Evolutionary conservation across 2,329 filamentous ascomycete genomes (phyloP).

Genomic region (Trichoderma aggressivum): DNA sequence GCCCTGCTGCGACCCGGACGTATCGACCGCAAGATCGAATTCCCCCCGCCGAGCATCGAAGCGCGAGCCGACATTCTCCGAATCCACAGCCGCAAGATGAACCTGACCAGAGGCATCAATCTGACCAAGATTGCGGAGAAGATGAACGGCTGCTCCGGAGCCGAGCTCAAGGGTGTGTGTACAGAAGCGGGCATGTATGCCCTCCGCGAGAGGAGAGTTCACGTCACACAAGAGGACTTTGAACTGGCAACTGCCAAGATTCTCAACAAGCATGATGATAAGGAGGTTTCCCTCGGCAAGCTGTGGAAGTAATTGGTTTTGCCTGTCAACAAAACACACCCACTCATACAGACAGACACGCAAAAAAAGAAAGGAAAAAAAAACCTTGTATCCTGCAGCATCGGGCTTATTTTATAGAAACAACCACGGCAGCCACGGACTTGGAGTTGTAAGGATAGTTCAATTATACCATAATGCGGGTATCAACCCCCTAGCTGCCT

Average conservation of each 20-base stretch:
- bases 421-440: slow-evolving; percentile 27
- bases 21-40: slow-evolving; percentile 98
- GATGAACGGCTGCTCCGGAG: slow-evolving; percentile 98
- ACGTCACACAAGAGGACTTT: slow-evolving; percentile 98
- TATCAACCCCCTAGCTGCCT: slow-evolving; percentile 6
- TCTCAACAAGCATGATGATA: slow-evolving; percentile 98
- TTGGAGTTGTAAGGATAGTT: slow-evolving; percentile 35
- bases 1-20: slow-evolving; percentile 92
- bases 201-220: slow-evolving; percentile 87
- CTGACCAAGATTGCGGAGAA: slow-evolving; percentile 98
- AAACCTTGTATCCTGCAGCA: neutral
- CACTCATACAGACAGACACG: neutral
- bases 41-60: slow-evolving; percentile 93
- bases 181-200: slow-evolving; percentile 99
- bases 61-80: slow-evolving; percentile 95
- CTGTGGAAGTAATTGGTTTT: slow-evolving; percentile 53
- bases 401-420: slow-evolving; percentile 25
- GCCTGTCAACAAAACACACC: neutral
- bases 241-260: slow-evolving; percentile 98
- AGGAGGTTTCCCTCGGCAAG: slow-evolving; percentile 88
- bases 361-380: neutral
- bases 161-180: slow-evolving; percentile 97
- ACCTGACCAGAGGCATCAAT: slow-evolving; percentile 95
- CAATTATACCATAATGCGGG: slow-evolving; percentile 32
- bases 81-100: slow-evolving; percentile 98